A percentile compares a stretch with the other conserved stretches of the same genome.
These are phyloP conservation scores for Catharanthus roseus DNA, from an alignment of 257 asterid genomes.

Conservation along the genomic window DNA sequence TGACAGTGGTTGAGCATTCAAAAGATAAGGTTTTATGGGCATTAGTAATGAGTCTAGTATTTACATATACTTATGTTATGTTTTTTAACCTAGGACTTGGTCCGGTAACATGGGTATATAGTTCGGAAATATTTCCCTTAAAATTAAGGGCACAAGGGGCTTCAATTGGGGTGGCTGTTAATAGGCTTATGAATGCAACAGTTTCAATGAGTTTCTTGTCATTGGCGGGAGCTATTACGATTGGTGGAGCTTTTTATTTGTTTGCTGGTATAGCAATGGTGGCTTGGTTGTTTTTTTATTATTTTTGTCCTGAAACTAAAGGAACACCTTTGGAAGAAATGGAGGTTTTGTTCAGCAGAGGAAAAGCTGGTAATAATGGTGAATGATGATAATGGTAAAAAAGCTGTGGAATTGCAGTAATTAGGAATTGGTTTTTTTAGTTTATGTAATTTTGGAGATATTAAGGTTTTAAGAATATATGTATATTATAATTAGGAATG, in stretches of 20 bases:
- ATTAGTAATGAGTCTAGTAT: constrained; percentile 43
- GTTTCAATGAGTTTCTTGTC: constrained; percentile 64
- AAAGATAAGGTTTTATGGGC: constrained; percentile 38
- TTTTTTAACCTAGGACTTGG: constrained; percentile 67
- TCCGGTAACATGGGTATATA: constrained; percentile 83
- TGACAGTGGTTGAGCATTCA: constrained; percentile 40
- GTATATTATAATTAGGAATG: too few species aligned
- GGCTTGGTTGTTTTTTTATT: constrained; percentile 55
- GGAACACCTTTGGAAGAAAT: constrained; percentile 65
- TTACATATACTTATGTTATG: constrained; percentile 40
- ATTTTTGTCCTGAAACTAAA: constrained; percentile 63
- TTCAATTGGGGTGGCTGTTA: constrained; percentile 56
- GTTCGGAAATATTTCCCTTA: constrained; percentile 62
- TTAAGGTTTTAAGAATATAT: too few species aligned
- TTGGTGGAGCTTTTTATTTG: constrained; percentile 55
- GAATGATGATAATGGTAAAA: not conserved
- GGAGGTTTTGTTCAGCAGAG: constrained; percentile 41
- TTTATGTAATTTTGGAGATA: too few species aligned
- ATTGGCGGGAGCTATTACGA: constrained; percentile 42
- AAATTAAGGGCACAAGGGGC: constrained; percentile 60
- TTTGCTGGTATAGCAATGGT: constrained; percentile 39
- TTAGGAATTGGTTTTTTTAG: not conserved
- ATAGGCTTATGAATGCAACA: constrained; percentile 68
- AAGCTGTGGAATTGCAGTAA: constrained; percentile 7
- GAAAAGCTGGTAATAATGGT: not conserved